Percentiles rank a stretch among this genome's conserved stretches.
Evolutionary conservation across 192 early-diverging fungal species (phyloP).

Genomic region (Jimgerdemannia lactiflua): DNA sequence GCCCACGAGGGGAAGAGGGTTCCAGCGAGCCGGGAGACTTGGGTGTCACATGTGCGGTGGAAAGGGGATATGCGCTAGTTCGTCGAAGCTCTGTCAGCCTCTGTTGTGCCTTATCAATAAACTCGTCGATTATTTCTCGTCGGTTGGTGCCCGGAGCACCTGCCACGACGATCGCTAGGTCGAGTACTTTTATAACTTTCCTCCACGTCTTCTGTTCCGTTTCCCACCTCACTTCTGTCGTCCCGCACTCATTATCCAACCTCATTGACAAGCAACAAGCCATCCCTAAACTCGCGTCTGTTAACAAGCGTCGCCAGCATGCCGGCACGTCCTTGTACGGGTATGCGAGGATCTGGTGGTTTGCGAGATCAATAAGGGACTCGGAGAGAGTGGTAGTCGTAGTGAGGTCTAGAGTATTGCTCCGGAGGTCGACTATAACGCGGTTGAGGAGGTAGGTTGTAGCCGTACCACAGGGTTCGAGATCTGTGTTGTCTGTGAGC

Average conservation of each 20-base stretch:
- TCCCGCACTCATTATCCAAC: neutral
- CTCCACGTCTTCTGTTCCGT: constrained; percentile 8
- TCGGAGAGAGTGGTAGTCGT: neutral
- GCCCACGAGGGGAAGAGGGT: neutral
- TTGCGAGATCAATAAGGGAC: neutral
- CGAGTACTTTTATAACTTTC: constrained; percentile 40
- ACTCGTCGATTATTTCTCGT: constrained; percentile 7
- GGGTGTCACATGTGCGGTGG: neutral
- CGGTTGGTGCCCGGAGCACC: constrained; percentile 41
- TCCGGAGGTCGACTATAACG: neutral
- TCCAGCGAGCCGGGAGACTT: neutral
- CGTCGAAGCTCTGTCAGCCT: constrained; percentile 2
- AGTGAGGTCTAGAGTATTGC: neutral
- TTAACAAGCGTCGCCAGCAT: constrained; percentile 45
- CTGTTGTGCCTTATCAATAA: constrained; percentile 24
- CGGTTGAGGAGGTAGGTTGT: neutral
- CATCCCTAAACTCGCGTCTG: constrained; percentile 46
- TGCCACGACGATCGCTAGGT: constrained; percentile 53
- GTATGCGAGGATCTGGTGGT: constrained; percentile 34
- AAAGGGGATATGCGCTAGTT: neutral
- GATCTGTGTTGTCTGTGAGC: neutral
- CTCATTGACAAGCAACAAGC: constrained; percentile 10
- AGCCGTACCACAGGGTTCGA: neutral
- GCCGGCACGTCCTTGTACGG: constrained; percentile 48
- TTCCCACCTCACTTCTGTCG: neutral